Evolutionary conservation across 164 flowering plant species (phyloP), one percentile per base, ranked within the genome.

Genomic region (Piper longum): DNA sequence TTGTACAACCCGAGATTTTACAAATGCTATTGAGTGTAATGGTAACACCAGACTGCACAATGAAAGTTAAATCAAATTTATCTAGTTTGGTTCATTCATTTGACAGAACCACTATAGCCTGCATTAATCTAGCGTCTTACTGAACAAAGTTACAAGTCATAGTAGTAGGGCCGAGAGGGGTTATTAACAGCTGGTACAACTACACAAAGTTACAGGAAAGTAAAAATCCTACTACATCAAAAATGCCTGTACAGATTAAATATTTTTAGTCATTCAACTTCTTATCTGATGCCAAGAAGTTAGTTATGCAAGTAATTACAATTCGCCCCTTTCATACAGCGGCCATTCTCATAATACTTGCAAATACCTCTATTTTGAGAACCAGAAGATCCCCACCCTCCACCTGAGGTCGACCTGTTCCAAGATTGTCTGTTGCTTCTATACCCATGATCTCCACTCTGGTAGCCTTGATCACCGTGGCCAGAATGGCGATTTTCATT

Each of bases 241-340:
- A 51, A 57, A 59, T 59, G 51, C 51, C 71, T 70, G 73, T 67
- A 74, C 71, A 70, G 40, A 59, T 39, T 14, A 42, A 67, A 40
- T 11, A 62, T 56, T 16, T 65, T 26, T 44, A 7, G 14, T 43
- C 51, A 26, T 16, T 26, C 19, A 2, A 48, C 12, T 40, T 39
- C 19, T 36, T 13, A 16, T 41, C 14, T 14, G 39, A n/a, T 16
- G 2, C 19, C 45, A 3, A 7, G 12, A 26, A 17, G 36, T 77
- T 66, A 84, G 13, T 71, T 69, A 73, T 84, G 97, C 66, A 73
- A 56, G 70, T 68, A 83, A 67, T 82, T 79, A 67, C 97, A 90
- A 6, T 74, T 39, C 3, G 84, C 66, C n/a, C 97, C 95, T 68
- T 85, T 87, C 72, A 71, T 88, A 80, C 96, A 88, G 60, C 81